Evolutionary conservation across 345 rosid genomes (phyloP), one percentile per base, ranked within the genome.

Genomic region (Draba incana): DNA sequence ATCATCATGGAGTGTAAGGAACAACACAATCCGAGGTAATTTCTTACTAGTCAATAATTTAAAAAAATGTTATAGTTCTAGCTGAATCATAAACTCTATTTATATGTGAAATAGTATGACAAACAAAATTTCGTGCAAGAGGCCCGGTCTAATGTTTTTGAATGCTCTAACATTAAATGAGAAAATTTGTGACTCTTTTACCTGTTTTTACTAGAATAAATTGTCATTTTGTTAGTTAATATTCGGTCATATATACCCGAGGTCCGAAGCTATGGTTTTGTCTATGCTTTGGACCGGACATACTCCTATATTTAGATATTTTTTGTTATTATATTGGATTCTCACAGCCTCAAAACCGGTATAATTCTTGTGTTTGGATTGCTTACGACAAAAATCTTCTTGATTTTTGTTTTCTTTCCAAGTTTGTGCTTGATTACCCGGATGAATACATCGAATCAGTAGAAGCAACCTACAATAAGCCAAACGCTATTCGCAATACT

Each of bases 361-460:
- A 25, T 3, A n/a, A 60, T 43, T 43, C 9, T 27, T 27, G 64
- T 60, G n/a, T 8, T 9, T 43, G 11, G 10, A 45, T 62, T 10
- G 16, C 53, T 10, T 45, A 4, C 6, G 10, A 61, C 8, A 28
- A 8, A 41, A 42, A 5, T 14, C 10, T 66, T 53, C 51, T 31
- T 33, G 10, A 14, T 4, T 39, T 10, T 39, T 59, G 2, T 7
- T 14, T 5, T 52, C 52, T 6, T 44, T 62, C 28, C 52, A 28
- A 72, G 76, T 28, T 72, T 56, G 64, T 16, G 53, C 58, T 72
- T 64, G 51, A n/a, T 54, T 62, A 4, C 35, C 76, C 71, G n/a
- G 42, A 44, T 4, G 77, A 74, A 52, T 59, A 66, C 67, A 50
- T 74, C n/a, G 59, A 31, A 20, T 58, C 67, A 2, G 72, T 74